Base-by-base conservation (phyloP, 179 eudicot species). In the Nepenthes alata region DNA sequence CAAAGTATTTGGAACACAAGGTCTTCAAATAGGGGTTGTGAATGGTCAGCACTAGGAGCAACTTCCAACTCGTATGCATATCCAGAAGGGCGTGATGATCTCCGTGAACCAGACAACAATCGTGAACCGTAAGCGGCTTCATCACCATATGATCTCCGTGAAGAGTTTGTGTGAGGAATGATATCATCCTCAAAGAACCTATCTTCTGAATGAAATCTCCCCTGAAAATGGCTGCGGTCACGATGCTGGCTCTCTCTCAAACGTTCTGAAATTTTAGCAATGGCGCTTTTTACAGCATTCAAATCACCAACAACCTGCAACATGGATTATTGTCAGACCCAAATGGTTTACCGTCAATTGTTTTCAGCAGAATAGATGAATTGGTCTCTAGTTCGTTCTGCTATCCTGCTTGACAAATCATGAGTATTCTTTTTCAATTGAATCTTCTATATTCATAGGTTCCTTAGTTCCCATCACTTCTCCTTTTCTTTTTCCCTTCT, bases 211-310 rank as follows among this genome's bases (percentile, higher is more conserved):
- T 82, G 83, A 64, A 69, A 53, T 71, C 93, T 77, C 4, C 80
- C 80, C 35, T 75, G 86, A 69, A 78, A 77, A 67, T 78, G 76
- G 71, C 80, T 68, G 53, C 98, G 89, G 68, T 93, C 98, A 62
- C 98, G 95, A 75, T 93, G 98, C 69, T 93, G 98, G 70, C 98
- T 93, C 78, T 93, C 96, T 70, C 89, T 83, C 81, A 93, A 78
- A 51, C 96, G 95, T 9, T 95, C 83, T 35, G 98, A 85, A 55
- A 89, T 83, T 57, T 75, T 79, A 64, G 83, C 66, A 59, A 93
- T 69, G 44, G 98, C 98, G 65, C 74, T 83, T 76, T 89, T 93
- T 63, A 89, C 98, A 52, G 84, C 75, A 76, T 70, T 69, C 65
- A 63, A 56, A 70, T 89, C 96, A 75, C 98, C 96, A 63, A 89